Conservation (phyloP, 257 asterid genomes). For the Vinca minor region DNA sequence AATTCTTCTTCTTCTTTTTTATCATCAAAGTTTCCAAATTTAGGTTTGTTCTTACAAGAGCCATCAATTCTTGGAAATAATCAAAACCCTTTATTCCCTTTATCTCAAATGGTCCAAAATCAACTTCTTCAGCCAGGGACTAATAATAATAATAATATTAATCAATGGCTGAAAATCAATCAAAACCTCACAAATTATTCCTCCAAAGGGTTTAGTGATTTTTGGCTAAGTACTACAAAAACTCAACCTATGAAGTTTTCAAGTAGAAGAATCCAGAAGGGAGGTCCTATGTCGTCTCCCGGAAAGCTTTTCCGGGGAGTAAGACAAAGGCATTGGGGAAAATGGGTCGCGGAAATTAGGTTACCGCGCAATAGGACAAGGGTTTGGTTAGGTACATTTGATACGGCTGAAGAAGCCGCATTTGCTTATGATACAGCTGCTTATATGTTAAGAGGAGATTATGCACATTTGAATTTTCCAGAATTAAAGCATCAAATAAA, state of each 20-base stretch:
- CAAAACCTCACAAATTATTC: conserved; percentile 22
- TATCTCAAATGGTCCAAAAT: conserved; percentile 27
- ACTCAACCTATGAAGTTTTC: conserved; percentile 54
- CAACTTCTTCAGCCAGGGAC: conserved; percentile 10
- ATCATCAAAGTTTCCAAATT: conserved; percentile 27
- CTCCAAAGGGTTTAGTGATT: conserved; percentile 41
- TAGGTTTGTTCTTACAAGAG: conserved; percentile 44
- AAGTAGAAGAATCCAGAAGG: conserved; percentile 12
- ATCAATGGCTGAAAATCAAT: conserved; percentile 30
- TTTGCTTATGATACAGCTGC: conserved; percentile 56
- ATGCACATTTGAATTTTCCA: conserved; percentile 48
- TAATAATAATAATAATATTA: too few species aligned
- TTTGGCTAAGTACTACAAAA: conserved; percentile 54
- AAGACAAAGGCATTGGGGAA: conserved; percentile 59
- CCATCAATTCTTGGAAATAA: conserved; percentile 22
- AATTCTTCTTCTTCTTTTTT: conserved; percentile 6
- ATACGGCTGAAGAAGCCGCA: conserved; percentile 56
- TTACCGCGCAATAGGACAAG: conserved; percentile 46
- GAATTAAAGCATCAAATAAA: conserved; percentile 36
- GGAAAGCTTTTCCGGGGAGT: conserved; percentile 59
- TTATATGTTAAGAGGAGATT: conserved; percentile 48
- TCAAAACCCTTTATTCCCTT: conserved; percentile 27
- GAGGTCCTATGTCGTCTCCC: conserved; percentile 16
- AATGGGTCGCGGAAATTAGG: conserved; percentile 61
- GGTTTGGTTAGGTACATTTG: conserved; percentile 59